Conservation (phyloP, 768 basidiomycete species). For the Amanita inopinata region DNA sequence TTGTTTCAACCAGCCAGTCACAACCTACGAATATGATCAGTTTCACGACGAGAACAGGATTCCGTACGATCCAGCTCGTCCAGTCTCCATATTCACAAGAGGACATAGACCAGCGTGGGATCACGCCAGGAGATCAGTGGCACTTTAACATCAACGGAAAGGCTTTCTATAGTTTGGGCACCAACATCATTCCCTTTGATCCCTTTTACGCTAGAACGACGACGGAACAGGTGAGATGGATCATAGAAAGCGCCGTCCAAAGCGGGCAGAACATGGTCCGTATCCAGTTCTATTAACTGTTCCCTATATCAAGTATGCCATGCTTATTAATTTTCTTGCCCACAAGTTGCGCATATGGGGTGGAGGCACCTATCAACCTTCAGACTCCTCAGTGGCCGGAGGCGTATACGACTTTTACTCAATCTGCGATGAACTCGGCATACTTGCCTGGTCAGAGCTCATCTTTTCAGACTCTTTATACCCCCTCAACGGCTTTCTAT, state of each 20-base stretch:
- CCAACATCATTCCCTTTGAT: slow-evolving; percentile 54
- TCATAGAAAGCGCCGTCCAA: slow-evolving; percentile 42
- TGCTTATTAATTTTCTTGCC: neutral
- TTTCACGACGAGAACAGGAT: slow-evolving; percentile 40
- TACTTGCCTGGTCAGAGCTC: slow-evolving; percentile 53
- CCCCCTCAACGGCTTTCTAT: slow-evolving; percentile 43
- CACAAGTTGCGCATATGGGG: slow-evolving; percentile 49
- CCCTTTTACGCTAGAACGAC: slow-evolving; percentile 45
- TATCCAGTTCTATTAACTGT: slow-evolving; percentile 2
- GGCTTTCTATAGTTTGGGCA: slow-evolving; percentile 44
- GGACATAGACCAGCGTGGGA: slow-evolving; percentile 35
- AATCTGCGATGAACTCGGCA: slow-evolving; percentile 49
- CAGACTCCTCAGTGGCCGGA: slow-evolving; percentile 25
- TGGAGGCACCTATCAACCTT: slow-evolving; percentile 44
- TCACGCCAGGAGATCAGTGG: slow-evolving; percentile 52
- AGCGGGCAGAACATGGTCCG: slow-evolving; percentile 54
- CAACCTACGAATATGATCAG: slow-evolving; percentile 17
- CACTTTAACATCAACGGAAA: slow-evolving; percentile 52
- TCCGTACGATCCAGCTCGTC: slow-evolving; percentile 47
- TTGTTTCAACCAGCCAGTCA: slow-evolving; percentile 10
- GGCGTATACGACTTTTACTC: slow-evolving; percentile 50
- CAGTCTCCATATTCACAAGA: slow-evolving; percentile 36
- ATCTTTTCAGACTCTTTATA: slow-evolving; percentile 50
- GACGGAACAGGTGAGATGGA: slow-evolving; percentile 41
- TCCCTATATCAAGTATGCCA: neutral